These are phyloP conservation scores for Oryza glumipatula DNA, from an alignment of 176 grass and related monocot species.

Conservation along the genomic window DNA sequence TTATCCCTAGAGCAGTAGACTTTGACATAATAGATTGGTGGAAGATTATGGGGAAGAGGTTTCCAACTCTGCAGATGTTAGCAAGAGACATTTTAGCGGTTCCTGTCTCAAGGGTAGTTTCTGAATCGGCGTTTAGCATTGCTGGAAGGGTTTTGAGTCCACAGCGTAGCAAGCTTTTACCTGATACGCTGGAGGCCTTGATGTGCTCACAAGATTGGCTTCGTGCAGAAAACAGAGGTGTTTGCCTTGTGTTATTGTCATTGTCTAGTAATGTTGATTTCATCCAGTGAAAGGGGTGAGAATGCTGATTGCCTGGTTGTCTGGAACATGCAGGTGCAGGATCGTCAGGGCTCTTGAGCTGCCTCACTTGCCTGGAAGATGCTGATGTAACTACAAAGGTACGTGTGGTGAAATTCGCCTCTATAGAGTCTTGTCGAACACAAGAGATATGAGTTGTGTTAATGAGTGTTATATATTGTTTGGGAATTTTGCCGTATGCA, in stretches of 20 bases:
- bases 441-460: not conserved
- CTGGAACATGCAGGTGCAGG: not conserved
- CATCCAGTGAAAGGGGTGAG: not conserved
- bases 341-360: not conserved
- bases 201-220: not conserved
- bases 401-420: not conserved
- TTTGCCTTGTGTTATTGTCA: not conserved
- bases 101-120: not conserved
- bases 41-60: not conserved
- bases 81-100: not conserved
- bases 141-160: not conserved
- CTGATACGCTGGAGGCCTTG: not conserved
- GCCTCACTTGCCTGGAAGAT: not conserved
- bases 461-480: not conserved
- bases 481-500: not conserved
- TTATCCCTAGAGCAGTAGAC: not conserved
- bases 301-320: not conserved
- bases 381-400: not conserved
- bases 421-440: not conserved
- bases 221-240: not conserved
- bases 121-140: not conserved
- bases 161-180: not conserved
- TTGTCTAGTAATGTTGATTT: not conserved
- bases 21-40: not conserved
- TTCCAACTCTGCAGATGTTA: not conserved